Conservation (phyloP, 768 basidiomycete genomes). For the Kwoniella europaea region DNA sequence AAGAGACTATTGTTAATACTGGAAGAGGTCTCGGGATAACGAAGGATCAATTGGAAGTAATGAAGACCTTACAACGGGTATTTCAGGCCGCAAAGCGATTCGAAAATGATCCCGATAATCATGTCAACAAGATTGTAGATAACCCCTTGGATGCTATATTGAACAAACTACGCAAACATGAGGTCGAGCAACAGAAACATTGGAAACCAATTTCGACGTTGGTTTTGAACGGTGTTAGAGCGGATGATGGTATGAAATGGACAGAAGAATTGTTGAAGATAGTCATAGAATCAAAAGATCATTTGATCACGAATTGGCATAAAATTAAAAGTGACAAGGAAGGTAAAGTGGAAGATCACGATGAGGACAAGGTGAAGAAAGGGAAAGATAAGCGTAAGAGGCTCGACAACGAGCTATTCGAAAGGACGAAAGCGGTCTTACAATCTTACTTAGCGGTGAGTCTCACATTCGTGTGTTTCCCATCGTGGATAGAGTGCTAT, state of each 20-base stretch:
- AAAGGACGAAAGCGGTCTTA: constrained; percentile 34
- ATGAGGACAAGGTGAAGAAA: background rate
- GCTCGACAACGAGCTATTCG: constrained; percentile 42
- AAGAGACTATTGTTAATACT: constrained; percentile 7
- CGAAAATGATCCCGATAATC: constrained; percentile 15
- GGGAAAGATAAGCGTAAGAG: background rate
- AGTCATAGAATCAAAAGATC: background rate
- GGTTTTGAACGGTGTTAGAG: background rate
- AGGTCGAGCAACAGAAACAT: background rate
- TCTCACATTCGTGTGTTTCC: background rate
- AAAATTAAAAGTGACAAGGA: background rate
- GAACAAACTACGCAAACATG: background rate
- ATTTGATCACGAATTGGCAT: background rate
- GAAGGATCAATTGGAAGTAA: background rate
- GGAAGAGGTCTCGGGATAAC: constrained; percentile 5
- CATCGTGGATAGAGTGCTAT: too few species aligned
- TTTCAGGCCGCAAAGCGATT: background rate
- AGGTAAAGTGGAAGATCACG: background rate
- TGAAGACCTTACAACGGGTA: constrained; percentile 5
- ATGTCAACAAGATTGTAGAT: background rate
- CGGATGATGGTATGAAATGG: background rate
- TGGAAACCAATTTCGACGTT: background rate
- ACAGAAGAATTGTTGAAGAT: constrained; percentile 8
- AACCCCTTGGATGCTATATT: background rate
- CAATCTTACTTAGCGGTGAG: constrained; percentile 42